Conservation (phyloP, 129 eudicot species). For the Pseudognaphalium luteoalbum region DNA sequence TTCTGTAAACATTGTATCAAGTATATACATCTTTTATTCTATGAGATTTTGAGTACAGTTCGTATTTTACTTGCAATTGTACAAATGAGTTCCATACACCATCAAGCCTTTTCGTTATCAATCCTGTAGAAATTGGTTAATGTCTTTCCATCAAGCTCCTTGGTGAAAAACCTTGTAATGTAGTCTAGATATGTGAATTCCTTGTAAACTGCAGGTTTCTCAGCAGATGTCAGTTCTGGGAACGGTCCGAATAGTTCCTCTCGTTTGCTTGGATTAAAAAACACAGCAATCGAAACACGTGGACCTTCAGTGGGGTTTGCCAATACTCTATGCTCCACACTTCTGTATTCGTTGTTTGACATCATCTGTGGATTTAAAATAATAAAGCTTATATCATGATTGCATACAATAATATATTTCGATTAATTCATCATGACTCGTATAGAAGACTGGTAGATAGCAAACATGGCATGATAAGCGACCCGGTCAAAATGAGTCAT, state of each 20-base stretch:
- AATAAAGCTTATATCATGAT: background rate
- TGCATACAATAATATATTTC: background rate
- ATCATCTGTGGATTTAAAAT: constrained; percentile 38
- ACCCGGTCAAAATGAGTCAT: too few relatives aligned
- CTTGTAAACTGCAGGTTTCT: constrained; percentile 51
- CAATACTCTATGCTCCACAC: constrained; percentile 60
- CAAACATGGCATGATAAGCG: too few relatives aligned
- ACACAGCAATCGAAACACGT: constrained; percentile 55
- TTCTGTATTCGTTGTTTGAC: constrained; percentile 55
- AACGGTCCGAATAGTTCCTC: constrained; percentile 51
- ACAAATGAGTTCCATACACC: background rate
- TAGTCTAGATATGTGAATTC: constrained; percentile 40
- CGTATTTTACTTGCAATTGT: background rate
- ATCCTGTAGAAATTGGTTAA: constrained; percentile 47
- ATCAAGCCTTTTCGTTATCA: constrained; percentile 17
- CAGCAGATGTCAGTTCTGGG: constrained; percentile 45
- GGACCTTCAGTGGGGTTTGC: constrained; percentile 49
- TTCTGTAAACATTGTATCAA: constrained; percentile 3
- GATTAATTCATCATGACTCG: background rate
- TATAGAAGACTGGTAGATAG: too few relatives aligned
- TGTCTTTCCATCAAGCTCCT: constrained; percentile 56
- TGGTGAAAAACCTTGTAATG: constrained; percentile 51
- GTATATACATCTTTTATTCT: background rate
- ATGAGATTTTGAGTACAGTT: background rate
- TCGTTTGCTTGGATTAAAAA: constrained; percentile 48